phyloP scores from a whole-genome alignment of 2,329 filamentous ascomycete genomes.

The Alternaria viburni region DNA sequence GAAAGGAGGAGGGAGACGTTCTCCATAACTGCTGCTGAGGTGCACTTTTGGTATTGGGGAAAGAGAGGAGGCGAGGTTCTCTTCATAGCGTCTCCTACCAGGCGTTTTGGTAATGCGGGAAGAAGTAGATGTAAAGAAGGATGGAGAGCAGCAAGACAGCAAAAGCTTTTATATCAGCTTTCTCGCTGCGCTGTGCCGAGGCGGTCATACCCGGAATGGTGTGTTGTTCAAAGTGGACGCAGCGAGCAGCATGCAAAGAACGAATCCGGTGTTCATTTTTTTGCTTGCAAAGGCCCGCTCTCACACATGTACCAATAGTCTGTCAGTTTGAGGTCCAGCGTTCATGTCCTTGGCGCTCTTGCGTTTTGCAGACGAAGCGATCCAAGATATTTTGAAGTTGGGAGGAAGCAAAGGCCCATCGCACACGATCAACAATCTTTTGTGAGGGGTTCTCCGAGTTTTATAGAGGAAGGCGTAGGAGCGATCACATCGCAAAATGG shows the following conservation, averaged over 20 bases:
- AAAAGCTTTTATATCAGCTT: accelerated
- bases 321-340: not conserved
- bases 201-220: not conserved
- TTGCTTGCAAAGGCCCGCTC: not conserved
- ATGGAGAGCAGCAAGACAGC: not conserved
- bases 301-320: not conserved
- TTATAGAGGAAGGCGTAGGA: not conserved
- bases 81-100: too few relatives aligned
- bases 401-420: not conserved
- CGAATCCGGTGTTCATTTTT: too few relatives aligned
- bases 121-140: not conserved
- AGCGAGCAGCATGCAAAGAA: not conserved
- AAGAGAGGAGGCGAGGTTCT: not conserved
- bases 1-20: too few relatives aligned
- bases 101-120: not conserved
- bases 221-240: accelerated
- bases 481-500: not conserved
- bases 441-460: not conserved
- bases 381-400: not conserved
- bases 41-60: not conserved
- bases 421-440: accelerated
- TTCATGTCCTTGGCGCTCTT: not conserved
- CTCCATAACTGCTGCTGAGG: too few relatives aligned
- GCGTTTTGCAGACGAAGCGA: not conserved
- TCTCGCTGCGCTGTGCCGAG: not conserved